These are phyloP conservation scores for Orbilia ellipsospora DNA, from an alignment of 2,329 filamentous ascomycete species.

Conservation along the genomic window DNA sequence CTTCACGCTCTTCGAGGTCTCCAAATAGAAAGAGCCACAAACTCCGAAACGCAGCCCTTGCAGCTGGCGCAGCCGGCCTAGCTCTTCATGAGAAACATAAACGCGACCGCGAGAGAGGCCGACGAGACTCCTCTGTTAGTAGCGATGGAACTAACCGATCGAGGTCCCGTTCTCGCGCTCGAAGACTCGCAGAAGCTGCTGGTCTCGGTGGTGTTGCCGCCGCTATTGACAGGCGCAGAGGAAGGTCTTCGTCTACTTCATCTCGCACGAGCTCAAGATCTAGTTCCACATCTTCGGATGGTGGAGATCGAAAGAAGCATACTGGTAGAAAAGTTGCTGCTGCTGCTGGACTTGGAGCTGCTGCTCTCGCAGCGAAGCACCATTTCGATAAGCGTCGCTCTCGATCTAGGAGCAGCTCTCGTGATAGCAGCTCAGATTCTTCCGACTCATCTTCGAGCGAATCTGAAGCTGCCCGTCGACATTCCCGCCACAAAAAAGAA, in stretches of 20 bases:
- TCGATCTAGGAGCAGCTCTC: constrained; percentile 35
- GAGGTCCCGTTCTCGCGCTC: constrained; percentile 45
- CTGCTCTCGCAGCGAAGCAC: constrained; percentile 51
- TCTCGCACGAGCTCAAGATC: constrained; percentile 47
- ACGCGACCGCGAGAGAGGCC: constrained; percentile 41
- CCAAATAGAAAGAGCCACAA: constrained; percentile 51
- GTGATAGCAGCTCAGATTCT: constrained; percentile 27
- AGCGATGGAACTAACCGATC: constrained; percentile 21
- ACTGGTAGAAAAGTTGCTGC: constrained; percentile 44
- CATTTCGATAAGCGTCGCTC: constrained; percentile 41
- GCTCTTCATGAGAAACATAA: constrained; percentile 52
- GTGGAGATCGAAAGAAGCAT: constrained; percentile 48
- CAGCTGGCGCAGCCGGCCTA: constrained; percentile 42
- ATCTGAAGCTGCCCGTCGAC: constrained; percentile 40
- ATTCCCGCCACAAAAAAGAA: constrained; percentile 50
- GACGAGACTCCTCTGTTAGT: constrained; percentile 25
- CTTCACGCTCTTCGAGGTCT: constrained; percentile 22
- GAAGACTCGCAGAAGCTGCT: constrained; percentile 46
- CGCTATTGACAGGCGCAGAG: constrained; percentile 20
- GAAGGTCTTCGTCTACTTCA: constrained; percentile 35
- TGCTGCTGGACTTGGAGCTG: constrained; percentile 34
- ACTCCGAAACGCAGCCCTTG: constrained; percentile 47
- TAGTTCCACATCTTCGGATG: constrained; percentile 47
- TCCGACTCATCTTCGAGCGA: constrained; percentile 18
- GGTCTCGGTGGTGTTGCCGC: constrained; percentile 52